Evolutionary conservation across 1,284 basidiomycete genomes (phyloP).

Genomic region (Cutaneotrichosporon cavernicola): DNA sequence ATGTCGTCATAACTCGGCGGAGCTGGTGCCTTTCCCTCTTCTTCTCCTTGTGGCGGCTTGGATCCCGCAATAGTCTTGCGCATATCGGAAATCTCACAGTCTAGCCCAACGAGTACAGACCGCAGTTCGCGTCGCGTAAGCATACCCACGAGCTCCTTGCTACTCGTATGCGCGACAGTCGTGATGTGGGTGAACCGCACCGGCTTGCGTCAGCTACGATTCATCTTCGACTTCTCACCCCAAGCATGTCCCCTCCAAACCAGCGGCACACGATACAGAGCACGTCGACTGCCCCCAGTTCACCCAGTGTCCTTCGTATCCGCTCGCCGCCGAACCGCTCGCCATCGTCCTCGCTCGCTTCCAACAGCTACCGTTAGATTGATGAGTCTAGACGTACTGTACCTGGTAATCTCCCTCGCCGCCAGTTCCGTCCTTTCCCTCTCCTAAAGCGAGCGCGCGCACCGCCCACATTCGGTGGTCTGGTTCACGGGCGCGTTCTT

Average conservation of each 20-base stretch:
- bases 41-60: background rate
- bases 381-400: slow-evolving; percentile 4
- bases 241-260: slow-evolving; percentile 14
- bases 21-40: background rate
- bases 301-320: slow-evolving; percentile 37
- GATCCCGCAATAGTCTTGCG: slow-evolving; percentile 26
- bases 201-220: slow-evolving; percentile 33
- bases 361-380: slow-evolving; percentile 34
- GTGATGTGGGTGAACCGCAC: slow-evolving; percentile 50
- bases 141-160: slow-evolving; percentile 33
- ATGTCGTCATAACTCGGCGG: slow-evolving; percentile 35
- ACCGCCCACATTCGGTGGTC: slow-evolving; percentile 52
- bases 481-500: slow-evolving; percentile 44
- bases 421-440: slow-evolving; percentile 45
- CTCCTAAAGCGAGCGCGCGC: slow-evolving; percentile 36
- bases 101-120: slow-evolving; percentile 32
- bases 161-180: slow-evolving; percentile 39
- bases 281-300: slow-evolving; percentile 44
- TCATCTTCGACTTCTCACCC: background rate
- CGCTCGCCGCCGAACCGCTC: slow-evolving; percentile 50
- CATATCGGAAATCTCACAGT: slow-evolving; percentile 41
- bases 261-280: slow-evolving; percentile 46
- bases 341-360: slow-evolving; percentile 47
- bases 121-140: slow-evolving; percentile 41
- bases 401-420: slow-evolving; percentile 51